Base-by-base conservation (phyloP, 768 basidiomycete genomes). In the Panaeolus papilionaceus region DNA sequence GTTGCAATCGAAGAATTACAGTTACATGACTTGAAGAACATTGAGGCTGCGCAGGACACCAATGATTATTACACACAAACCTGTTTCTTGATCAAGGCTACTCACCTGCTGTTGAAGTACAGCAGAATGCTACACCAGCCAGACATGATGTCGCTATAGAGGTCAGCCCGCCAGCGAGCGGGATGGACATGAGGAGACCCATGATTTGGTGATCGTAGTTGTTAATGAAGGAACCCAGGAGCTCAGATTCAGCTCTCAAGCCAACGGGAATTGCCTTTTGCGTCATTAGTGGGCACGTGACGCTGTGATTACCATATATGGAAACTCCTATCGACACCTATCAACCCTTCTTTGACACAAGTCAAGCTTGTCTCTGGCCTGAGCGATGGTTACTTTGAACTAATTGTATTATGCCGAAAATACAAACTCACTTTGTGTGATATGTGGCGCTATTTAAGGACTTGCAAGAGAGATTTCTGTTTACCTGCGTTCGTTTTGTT, bases 1-100 rank as follows among this genome's bases (percentile, higher is more conserved):
- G 96, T 98, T 0, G 98, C 98, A 72, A 99, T 98, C 0, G 95
- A 97, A 9, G 95, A 97, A 77, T 99, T 98, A 82, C 98, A 99
- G 77, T 99, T 99, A 80, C 97, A 99, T 38, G 93, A 95, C 84
- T 98, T 98, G 86, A 91, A 96, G 82, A 98, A 94, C 88, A 97
- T 95, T 40, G 94, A 95, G 3, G 96, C 96, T 90, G 79, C 73
- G 71, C 61, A 54, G 39, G 70, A 64, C 47, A 39, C 51, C 69
- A 66, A 23, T 20, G 23, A 49, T 49, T 23, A 23, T 20, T 49
- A 58, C 33, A 23, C 20, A 58, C 20, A 9, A 16, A 3, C 20
- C 9, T 2, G 2, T 58, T 37, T 64, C 14, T 26, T 26, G 58
- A 38, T 61, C 38, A 39, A 47, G 58, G 66, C n/a, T 49, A 45